A percentile compares a stretch with the other conserved stretches of the same genome.
Conservation (phyloP, 345 rosid genomes). For the Syzygium jambos region DNA sequence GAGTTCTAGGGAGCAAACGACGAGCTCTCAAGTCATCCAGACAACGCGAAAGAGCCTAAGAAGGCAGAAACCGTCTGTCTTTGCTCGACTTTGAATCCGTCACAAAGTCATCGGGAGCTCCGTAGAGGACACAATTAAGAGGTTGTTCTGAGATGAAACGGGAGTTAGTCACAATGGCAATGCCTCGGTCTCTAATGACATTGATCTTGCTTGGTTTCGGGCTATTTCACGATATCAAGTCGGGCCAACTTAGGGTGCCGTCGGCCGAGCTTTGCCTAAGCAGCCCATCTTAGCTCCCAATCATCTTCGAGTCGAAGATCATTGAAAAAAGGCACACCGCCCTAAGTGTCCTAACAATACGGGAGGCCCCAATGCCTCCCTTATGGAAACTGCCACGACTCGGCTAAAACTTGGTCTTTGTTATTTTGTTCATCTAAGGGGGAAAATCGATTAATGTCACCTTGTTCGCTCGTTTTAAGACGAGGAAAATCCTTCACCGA, state of each 20-base stretch:
- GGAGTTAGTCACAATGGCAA: neutral
- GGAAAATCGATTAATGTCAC: neutral
- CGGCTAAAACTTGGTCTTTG: neutral
- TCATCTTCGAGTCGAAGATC: neutral
- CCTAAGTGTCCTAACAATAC: neutral
- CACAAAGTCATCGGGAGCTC: neutral
- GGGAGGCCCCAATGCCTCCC: neutral
- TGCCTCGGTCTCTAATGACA: neutral
- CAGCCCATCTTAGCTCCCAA: too few species aligned
- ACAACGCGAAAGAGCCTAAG: neutral
- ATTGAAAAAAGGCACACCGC: neutral
- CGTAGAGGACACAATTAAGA: neutral
- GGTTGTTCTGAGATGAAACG: neutral
- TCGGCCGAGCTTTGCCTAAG: too few species aligned
- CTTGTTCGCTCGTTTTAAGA: too few species aligned
- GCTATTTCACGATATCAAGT: neutral
- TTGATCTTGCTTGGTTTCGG: neutral
- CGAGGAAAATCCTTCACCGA: too few species aligned
- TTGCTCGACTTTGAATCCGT: neutral
- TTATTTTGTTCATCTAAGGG: neutral
- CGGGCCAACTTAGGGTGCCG: accelerated
- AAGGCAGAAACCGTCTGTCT: neutral
- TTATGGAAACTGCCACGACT: neutral
- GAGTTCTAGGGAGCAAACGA: neutral
- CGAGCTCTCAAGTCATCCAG: neutral